Evolutionary conservation across 768 basidiomycete genomes (phyloP).

Genomic region (Lentinula boryana): DNA sequence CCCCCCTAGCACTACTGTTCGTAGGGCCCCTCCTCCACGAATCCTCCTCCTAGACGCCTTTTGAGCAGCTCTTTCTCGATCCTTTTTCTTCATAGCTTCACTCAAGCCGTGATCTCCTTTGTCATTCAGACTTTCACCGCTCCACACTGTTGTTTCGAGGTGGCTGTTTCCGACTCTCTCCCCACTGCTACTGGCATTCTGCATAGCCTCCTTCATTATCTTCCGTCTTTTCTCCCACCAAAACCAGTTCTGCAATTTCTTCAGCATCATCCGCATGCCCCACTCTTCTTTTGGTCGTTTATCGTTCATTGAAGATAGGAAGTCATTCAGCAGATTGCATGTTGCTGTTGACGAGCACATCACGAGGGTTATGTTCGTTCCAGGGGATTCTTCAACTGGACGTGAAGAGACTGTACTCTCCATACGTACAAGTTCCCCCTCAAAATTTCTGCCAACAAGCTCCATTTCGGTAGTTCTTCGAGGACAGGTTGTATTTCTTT

Average conservation of each 20-base stretch:
- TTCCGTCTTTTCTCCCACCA: slow-evolving; percentile 64
- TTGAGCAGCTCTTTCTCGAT: slow-evolving; percentile 53
- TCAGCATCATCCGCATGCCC: slow-evolving; percentile 76
- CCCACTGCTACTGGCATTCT: slow-evolving; percentile 8
- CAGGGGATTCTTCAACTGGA: slow-evolving; percentile 20
- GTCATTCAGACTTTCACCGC: slow-evolving; percentile 11
- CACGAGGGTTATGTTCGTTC: slow-evolving; percentile 74
- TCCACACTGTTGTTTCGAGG: slow-evolving; percentile 13
- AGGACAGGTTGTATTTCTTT: slow-evolving; percentile 77
- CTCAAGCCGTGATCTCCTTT: slow-evolving; percentile 38
- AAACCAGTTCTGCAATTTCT: slow-evolving; percentile 65
- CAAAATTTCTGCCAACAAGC: slow-evolving; percentile 77
- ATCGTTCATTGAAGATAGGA: slow-evolving; percentile 61
- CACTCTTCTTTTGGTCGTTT: slow-evolving; percentile 52
- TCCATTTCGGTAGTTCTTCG: slow-evolving; percentile 96
- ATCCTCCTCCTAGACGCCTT: slow-evolving; percentile 63
- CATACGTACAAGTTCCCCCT: slow-evolving; percentile 71
- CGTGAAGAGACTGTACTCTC: slow-evolving; percentile 27
- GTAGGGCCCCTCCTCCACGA: slow-evolving; percentile 65
- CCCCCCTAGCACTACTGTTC: slow-evolving; percentile 9
- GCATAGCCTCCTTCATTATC: slow-evolving; percentile 17
- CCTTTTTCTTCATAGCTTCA: slow-evolving; percentile 76
- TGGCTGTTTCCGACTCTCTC: slow-evolving; percentile 1
- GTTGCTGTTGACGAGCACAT: slow-evolving; percentile 84
- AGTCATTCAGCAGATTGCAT: slow-evolving; percentile 71